A percentile compares a stretch with the other conserved stretches of the same genome.
These are phyloP conservation scores for Pythium rhizo-oryzae DNA, from an alignment of 352 stramenopile genomes.

Conservation along the genomic window DNA sequence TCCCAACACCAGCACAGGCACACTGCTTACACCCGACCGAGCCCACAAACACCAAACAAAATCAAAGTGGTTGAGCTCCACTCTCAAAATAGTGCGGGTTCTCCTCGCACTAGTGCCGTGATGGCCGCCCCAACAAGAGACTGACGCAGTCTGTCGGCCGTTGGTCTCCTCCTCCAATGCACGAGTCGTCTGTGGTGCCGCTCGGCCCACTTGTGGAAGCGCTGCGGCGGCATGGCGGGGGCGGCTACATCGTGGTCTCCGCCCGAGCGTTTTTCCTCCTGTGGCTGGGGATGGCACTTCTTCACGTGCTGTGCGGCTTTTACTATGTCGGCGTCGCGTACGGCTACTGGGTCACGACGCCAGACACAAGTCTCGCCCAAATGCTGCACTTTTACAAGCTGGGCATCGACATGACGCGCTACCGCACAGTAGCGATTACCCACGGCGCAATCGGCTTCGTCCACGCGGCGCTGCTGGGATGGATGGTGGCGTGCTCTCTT, in stretches of 20 bases:
- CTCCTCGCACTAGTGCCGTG: too few species aligned
- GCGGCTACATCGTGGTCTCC: not conserved
- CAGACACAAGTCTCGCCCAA: not conserved
- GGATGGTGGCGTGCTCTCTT: not conserved
- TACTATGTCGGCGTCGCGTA: constrained; percentile 2
- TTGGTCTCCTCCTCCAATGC: too few species aligned
- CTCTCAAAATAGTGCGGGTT: too few species aligned
- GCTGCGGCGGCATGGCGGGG: not conserved
- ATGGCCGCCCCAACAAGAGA: too few species aligned
- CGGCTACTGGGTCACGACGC: constrained; percentile 1
- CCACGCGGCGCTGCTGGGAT: not conserved
- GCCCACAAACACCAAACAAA: too few species aligned
- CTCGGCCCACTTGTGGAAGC: not conserved
- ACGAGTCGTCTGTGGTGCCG: not conserved
- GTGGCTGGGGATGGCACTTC: not conserved
- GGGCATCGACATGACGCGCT: not conserved
- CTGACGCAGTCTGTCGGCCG: too few species aligned
- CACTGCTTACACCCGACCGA: too few species aligned
- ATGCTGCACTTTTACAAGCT: not conserved
- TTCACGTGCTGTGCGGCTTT: not conserved
- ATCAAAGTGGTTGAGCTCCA: too few species aligned
- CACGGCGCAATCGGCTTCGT: not conserved
- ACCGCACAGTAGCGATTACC: not conserved
- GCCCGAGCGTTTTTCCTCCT: not conserved
- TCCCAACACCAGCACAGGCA: too few species aligned